A percentile compares a stretch with the other conserved stretches of the same genome.
Evolutionary conservation across 169 alveolate species (phyloP).

Genomic region (Cryptosporidium viatorum): DNA sequence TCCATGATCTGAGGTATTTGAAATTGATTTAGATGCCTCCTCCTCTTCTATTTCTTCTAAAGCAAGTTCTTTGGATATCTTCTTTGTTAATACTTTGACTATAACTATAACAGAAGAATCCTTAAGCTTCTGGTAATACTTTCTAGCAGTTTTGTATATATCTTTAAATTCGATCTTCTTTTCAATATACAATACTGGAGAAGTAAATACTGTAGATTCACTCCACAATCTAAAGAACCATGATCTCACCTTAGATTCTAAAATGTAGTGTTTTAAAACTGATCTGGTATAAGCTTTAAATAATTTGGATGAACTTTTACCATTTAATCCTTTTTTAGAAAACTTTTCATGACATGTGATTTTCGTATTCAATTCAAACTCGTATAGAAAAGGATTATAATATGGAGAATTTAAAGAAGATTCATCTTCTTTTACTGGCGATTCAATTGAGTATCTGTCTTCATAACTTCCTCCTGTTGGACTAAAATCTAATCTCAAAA

Average conservation of each 20-base stretch:
- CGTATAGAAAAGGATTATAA: conserved; percentile 3
- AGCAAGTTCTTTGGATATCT: conserved; percentile 1
- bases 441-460: conserved; percentile 5
- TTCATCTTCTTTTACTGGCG: neutral
- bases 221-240: conserved; percentile 74
- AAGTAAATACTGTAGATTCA: conserved; percentile 53
- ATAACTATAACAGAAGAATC: conserved; percentile 51
- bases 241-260: conserved; percentile 40
- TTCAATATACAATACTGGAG: conserved; percentile 41
- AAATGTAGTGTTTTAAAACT: conserved; percentile 38
- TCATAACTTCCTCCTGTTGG: neutral
- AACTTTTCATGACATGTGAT: conserved; percentile 21
- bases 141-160: conserved; percentile 12
- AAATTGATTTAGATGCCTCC: neutral
- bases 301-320: conserved; percentile 5
- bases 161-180: conserved; percentile 17
- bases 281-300: conserved; percentile 6
- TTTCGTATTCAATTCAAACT: neutral
- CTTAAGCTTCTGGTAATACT: conserved; percentile 24
- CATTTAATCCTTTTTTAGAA: conserved; percentile 31
- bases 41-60: conserved; percentile 5
- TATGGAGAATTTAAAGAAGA: neutral
- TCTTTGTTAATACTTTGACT: conserved; percentile 38
- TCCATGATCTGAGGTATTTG: neutral
- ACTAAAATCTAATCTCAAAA: conserved; percentile 18